Evolutionary conservation across 495 filamentous ascomycete species (phyloP), one percentile per base, ranked within the genome.

Genomic region (Xylaria bambusicola): DNA sequence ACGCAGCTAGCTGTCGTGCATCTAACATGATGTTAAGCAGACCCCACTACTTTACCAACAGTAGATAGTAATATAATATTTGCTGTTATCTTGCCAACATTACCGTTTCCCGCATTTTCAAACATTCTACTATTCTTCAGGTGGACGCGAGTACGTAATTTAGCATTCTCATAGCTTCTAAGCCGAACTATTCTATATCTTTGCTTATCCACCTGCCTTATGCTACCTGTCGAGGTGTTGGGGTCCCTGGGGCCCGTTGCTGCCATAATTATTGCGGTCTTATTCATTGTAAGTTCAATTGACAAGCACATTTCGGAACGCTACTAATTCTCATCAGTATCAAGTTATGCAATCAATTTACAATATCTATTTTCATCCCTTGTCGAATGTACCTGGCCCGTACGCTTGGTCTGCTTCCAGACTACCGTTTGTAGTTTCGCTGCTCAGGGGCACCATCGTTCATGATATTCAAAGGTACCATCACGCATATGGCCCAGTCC

Each of bases 401-500:
- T 74, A 67, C 41, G 48, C 72, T 15, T 80, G 76, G 73, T 66
- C 71, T 7, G 64, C 77, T 5, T 75, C 77, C 2, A 65, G 69
- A 40, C 62, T 82, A 9, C 79, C 80, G 1, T 64, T 63, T 36
- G 27, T 67, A 0, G 35, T 31, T 9, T 53, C 24, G 8, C 58
- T 68, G 18, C 21, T 63, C 1, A 60, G 38, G 7, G 56, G 61
- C 12, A 63, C 54, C 6, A 49, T 68, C 13, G 42, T 62, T 4
- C 61, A 60, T 21, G 62, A 66, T 21, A 54, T 65, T 12, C 36
- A 62, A 20, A 58, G 56, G 6, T 48, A 67, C 3, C 83, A 86
- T 66, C 68, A 75, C 35, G 74, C 65, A 54, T 73, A 79, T 23
- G 83, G 83, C 3, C 75, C 79, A n/a, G 75, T 86, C 20, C 72